phyloP scores from a whole-genome alignment of 768 basidiomycete species.

The Tulasnella sp. region DNA sequence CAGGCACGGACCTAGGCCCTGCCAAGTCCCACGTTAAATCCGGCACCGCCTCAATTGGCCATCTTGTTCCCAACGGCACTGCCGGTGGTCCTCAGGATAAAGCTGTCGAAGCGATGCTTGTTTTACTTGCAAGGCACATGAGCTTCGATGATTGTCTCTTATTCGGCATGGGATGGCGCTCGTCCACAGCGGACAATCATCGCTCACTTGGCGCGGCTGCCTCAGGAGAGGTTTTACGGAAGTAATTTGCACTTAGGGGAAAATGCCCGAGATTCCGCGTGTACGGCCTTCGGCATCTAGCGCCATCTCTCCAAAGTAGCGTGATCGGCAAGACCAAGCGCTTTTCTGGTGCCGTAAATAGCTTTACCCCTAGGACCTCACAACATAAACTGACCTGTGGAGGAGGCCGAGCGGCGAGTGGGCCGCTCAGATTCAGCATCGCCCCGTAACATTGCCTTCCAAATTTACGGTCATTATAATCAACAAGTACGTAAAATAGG shows the following conservation, averaged over 20 bases:
- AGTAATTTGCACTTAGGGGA: background rate
- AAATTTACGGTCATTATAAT: no score
- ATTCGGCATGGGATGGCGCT: background rate
- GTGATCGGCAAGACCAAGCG: background rate
- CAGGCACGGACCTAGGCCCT: background rate
- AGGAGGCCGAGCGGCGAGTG: background rate
- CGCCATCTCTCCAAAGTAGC: background rate
- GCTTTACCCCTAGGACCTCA: background rate
- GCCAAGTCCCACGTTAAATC: background rate
- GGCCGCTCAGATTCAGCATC: background rate
- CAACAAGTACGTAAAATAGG: no score
- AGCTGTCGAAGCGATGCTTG: background rate
- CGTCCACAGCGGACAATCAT: background rate
- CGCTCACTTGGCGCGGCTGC: background rate
- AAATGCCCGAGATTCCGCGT: no score
- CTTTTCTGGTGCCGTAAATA: background rate
- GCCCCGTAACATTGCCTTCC: background rate
- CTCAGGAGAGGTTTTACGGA: no score
- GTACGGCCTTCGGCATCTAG: background rate
- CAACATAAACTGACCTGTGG: background rate
- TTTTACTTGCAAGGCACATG: background rate
- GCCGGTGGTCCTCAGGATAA: background rate
- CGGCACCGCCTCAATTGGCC: constrained; percentile 1
- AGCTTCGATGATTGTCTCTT: background rate
- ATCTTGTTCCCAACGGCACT: background rate